These are phyloP conservation scores for Pseudozyma hubeiensis DNA, from an alignment of 1,284 basidiomycete genomes.

Conservation along the genomic window DNA sequence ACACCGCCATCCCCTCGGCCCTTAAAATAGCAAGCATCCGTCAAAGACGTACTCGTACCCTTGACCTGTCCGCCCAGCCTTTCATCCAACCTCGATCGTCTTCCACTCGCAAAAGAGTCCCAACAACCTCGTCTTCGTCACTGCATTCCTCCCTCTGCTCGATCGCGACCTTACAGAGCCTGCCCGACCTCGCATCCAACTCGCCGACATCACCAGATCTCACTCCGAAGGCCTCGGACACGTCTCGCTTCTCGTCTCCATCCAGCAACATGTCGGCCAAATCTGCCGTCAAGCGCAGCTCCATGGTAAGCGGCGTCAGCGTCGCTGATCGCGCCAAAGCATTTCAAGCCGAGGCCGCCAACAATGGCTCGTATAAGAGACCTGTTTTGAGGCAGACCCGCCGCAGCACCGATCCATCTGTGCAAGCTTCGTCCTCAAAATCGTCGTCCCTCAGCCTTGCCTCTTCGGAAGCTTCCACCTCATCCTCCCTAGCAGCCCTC, in stretches of 20 bases:
- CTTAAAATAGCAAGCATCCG: conserved; percentile 9
- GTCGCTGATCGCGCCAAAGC: conserved; percentile 34
- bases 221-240: conserved; percentile 12
- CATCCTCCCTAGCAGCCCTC: neutral
- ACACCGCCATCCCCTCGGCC: neutral
- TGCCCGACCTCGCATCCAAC: neutral
- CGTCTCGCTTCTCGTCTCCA: conserved; percentile 9
- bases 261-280: conserved; percentile 13
- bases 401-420: neutral
- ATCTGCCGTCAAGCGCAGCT: conserved; percentile 19
- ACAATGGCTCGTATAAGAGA: neutral
- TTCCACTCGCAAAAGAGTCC: conserved; percentile 1
- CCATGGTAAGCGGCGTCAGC: conserved; percentile 24
- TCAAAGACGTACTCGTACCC: conserved; percentile 15
- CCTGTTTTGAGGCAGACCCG: conserved; percentile 3
- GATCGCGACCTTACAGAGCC: conserved; percentile 6
- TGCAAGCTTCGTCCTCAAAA: neutral
- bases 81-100: conserved; percentile 20
- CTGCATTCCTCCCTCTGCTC: neutral
- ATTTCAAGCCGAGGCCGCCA: conserved; percentile 11
- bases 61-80: conserved; percentile 18
- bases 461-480: conserved; percentile 1
- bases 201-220: conserved; percentile 1
- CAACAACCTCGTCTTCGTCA: neutral
- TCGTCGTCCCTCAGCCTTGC: neutral